These are phyloP conservation scores for Ogataea salicorniae DNA, from an alignment of 805 yeast genomes.

Conservation along the genomic window DNA sequence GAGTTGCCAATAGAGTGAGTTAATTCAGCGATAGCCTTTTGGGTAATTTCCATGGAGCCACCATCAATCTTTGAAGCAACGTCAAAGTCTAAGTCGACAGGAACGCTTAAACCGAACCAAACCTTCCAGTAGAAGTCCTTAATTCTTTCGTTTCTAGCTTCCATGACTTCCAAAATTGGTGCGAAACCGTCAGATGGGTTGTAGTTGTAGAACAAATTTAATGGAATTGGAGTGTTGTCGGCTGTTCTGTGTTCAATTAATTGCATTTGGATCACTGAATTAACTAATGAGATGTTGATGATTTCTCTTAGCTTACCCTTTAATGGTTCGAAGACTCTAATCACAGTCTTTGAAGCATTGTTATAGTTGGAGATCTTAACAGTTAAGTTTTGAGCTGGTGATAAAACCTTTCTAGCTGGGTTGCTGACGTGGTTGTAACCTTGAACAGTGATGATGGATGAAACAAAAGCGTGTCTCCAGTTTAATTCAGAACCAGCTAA, in stretches of 20 bases:
- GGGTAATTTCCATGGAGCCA: constrained; percentile 59
- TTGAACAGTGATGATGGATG: constrained; percentile 78
- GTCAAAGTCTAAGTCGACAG: constrained; percentile 66
- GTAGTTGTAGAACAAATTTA: constrained; percentile 75
- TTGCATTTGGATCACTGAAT: constrained; percentile 56
- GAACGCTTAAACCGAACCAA: constrained; percentile 72
- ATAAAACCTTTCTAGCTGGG: constrained; percentile 74
- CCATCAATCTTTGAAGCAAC: constrained; percentile 70
- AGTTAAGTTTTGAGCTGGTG: constrained; percentile 59
- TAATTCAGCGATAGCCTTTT: constrained; percentile 79
- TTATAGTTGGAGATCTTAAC: constrained; percentile 55
- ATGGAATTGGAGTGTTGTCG: constrained; percentile 65
- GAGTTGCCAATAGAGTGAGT: constrained; percentile 97
- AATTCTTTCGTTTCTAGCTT: constrained; percentile 86
- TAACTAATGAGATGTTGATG: constrained; percentile 53
- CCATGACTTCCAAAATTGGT: constrained; percentile 86
- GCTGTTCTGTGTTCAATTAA: constrained; percentile 87
- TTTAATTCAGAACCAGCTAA: constrained; percentile 73
- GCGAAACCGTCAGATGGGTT: constrained; percentile 89
- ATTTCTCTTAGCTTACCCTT: constrained; percentile 67
- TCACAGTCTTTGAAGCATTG: constrained; percentile 48
- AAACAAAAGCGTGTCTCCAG: constrained; percentile 91
- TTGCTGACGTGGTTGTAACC: constrained; percentile 73
- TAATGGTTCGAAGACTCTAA: constrained; percentile 64
- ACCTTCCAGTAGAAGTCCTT: constrained; percentile 96